A percentile compares a stretch with the other conserved stretches of the same genome.
Evolutionary conservation across 257 asterid genomes (phyloP).

Genomic region (Solanum tacnaense): DNA sequence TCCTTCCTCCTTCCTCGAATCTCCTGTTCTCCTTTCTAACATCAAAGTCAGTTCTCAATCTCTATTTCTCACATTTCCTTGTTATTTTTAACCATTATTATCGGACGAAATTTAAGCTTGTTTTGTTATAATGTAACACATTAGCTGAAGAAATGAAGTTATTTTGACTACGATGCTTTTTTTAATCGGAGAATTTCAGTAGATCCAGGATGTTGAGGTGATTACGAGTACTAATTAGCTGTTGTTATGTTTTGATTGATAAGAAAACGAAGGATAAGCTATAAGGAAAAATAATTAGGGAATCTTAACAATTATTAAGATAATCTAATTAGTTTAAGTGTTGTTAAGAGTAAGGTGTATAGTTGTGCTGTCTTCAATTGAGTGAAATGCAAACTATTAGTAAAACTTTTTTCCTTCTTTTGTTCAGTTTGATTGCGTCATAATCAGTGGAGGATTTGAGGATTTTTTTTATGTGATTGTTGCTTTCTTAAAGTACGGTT

Average conservation of each 20-base stretch:
- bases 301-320: not conserved
- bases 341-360: not conserved
- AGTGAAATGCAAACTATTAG: not conserved
- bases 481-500: constrained; percentile 19
- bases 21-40: constrained; percentile 90
- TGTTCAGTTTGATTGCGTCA: not conserved
- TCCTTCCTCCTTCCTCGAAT: constrained; percentile 89
- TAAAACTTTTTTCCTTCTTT: not conserved
- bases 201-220: not conserved
- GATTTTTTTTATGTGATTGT: constrained; percentile 21
- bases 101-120: not conserved
- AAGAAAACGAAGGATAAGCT: not conserved
- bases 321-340: not conserved
- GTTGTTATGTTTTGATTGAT: not conserved
- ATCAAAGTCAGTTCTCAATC: constrained; percentile 48
- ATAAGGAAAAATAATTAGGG: not conserved
- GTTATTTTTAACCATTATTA: not conserved
- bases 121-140: not conserved
- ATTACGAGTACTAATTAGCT: not conserved
- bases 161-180: not conserved
- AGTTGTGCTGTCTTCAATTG: constrained; percentile 3
- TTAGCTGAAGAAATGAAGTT: not conserved
- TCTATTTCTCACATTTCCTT: not conserved
- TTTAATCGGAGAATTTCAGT: not conserved
- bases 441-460: constrained; percentile 24